Base-by-base conservation (phyloP, 768 basidiomycete species). In the Tephrocybe sp. region DNA sequence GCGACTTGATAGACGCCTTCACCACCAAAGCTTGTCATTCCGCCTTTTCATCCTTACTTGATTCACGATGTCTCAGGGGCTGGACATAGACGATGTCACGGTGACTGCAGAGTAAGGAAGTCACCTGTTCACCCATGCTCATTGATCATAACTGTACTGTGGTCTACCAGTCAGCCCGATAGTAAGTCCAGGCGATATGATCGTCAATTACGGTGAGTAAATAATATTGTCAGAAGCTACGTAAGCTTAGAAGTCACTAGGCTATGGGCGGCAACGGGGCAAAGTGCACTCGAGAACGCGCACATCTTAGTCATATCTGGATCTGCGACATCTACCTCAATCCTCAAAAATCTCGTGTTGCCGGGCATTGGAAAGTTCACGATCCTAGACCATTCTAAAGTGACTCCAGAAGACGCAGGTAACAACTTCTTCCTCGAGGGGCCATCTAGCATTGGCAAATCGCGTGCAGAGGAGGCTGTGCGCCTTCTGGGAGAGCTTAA, bases 281-380 rank as follows among this genome's bases (percentile, higher is more conserved):
- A 99, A 68, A 73, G 75, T 21, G 93, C 93, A 0, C 86, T 98
- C 51, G 95, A 98, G 68, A 77, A 84, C 2, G 79, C 93, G 11
- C 81, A 86, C 41, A 76, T 98, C 37, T 79, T 98, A 25, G 83
- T 97, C 58, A 68, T 98, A 51, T 87, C 86, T 34, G 86, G 76
- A 0, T 84, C 85, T 20, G 92, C 93, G 0, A 92, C 94, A 1
- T 85, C 90, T 2, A 91, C 93, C 26, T 87, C 91, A 42, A 83
- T 91, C 58, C 78, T 99, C 50, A 98, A 99, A 78, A 98, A 98
- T 64, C 86, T 98, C 54, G 93, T 98, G 33, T 82, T 98, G 7
- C 97, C 97, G 2, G 96, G 96, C 7, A 84, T 98, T 57, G 93
- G 95, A n/a, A 84, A 90, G 63, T 98, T 97, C 66, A 96, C 95